Conservation (phyloP, 768 basidiomycete species). For the Kondoa subrosea region DNA sequence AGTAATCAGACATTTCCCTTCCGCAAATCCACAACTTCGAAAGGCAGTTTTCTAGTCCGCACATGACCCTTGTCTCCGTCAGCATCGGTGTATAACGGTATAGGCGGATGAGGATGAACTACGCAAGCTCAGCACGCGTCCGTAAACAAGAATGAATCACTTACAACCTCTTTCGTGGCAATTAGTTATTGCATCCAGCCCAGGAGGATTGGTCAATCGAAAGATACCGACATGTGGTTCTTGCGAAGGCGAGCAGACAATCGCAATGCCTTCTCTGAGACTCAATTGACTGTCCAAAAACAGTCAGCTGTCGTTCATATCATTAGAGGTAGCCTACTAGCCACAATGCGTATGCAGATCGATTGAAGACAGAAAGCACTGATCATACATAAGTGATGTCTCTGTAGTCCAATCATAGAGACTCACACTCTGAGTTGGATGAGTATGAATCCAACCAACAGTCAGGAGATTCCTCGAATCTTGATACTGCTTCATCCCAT, state of each 20-base stretch:
- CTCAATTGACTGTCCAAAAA: constrained; percentile 55
- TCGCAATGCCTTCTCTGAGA: constrained; percentile 80
- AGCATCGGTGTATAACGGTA: constrained; percentile 28
- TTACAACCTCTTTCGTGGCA: constrained; percentile 48
- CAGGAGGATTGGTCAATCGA: constrained; percentile 67
- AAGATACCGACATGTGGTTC: constrained; percentile 47
- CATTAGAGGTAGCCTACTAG: constrained; percentile 34
- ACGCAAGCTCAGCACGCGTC: background rate
- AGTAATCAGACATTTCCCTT: no score
- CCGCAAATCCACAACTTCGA: constrained; percentile 76
- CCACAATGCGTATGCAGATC: constrained; percentile 80
- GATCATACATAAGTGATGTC: constrained; percentile 81
- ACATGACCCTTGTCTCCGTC: constrained; percentile 77
- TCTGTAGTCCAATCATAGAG: background rate
- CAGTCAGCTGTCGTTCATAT: no score
- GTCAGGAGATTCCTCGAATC: constrained; percentile 46
- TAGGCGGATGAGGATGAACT: background rate
- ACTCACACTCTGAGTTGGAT: background rate
- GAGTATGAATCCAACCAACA: constrained; percentile 60
- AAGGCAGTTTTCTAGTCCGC: constrained; percentile 47
- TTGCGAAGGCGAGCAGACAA: constrained; percentile 70
- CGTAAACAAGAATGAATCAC: background rate
- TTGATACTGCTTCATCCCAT: background rate
- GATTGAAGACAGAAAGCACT: constrained; percentile 88
- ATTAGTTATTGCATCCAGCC: constrained; percentile 50